These are phyloP conservation scores for Penicillium sp. DNA, from an alignment of 2,329 filamentous ascomycete species.

Conservation along the genomic window DNA sequence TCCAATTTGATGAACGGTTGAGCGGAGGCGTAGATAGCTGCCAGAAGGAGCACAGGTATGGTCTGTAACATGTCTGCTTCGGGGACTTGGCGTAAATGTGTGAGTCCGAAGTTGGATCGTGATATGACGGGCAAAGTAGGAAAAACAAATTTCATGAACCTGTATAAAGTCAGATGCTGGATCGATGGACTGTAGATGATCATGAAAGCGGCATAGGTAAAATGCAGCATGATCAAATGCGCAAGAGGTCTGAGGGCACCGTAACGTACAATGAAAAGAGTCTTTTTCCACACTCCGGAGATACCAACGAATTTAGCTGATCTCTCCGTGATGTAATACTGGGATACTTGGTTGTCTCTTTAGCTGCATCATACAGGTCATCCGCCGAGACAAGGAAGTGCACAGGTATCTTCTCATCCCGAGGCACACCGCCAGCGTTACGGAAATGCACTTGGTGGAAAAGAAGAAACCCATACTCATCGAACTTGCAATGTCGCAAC, in stretches of 20 bases:
- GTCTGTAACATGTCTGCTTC: constrained; percentile 9
- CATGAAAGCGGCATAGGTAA: no score
- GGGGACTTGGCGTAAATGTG: background rate
- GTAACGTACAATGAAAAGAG: background rate
- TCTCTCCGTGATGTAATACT: background rate
- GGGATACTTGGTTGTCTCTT: constrained; percentile 8
- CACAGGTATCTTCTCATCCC: constrained; percentile 28
- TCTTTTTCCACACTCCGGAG: background rate
- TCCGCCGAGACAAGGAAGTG: constrained; percentile 22
- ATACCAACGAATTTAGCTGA: constrained; percentile 4
- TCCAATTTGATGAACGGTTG: constrained; percentile 27
- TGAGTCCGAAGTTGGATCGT: constrained; percentile 17
- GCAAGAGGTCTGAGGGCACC: background rate
- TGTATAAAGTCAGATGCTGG: background rate
- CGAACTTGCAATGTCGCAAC: constrained; percentile 32
- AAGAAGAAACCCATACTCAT: constrained; percentile 27
- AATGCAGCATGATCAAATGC: background rate
- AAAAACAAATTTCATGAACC: constrained; percentile 25
- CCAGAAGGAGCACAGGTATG: constrained; percentile 24
- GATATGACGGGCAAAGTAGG: constrained; percentile 26
- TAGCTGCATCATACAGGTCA: constrained; percentile 10
- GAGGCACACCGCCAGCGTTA: constrained; percentile 32
- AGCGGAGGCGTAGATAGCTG: constrained; percentile 29
- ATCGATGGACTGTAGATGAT: background rate
- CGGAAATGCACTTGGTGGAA: constrained; percentile 33